Base-by-base conservation (phyloP, 352 stramenopile genomes). In the Pythium oligandrum region DNA sequence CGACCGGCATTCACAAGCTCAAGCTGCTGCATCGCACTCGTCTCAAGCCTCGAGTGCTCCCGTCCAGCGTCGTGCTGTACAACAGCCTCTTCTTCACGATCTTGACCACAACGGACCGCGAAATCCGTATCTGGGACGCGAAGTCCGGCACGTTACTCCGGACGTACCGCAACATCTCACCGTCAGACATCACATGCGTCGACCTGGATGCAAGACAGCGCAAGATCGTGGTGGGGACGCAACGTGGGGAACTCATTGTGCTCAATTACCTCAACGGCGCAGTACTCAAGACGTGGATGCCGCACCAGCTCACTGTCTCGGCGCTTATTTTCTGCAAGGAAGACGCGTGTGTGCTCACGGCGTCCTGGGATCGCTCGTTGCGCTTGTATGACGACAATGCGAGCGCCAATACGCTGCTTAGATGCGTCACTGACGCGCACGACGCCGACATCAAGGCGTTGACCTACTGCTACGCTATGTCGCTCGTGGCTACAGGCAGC, bases 191-290 rank as follows among this genome's bases (percentile, higher is more conserved):
- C 47, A 85, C 82, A 3, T 81, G 74, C 44, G 73, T 90, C 1
- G 82, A 88, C 53, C 52, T 90, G 36, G 82, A 92, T 46, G 61
- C 77, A 6, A 61, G 76, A 0, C 73, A 92, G 44, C 71, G 82
- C 31, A 92, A 92, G 55, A 64, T 90, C 48, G 64, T 92, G 4
- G 55, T 90, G 0, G 78, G 75, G 4, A 83, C 72, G 7, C 78
- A 90, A 42, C 75, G 77, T 44, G 82, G 82, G 1, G 77, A 89
- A 42, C 48, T 92, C 0, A 58, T 82, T 7, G 75, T 90, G 36
- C 66, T 87, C 11, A 90, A 90, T 40, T 88, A 90, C 44, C 65
- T 88, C n/a, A 90, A 87, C 31, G 82, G 82, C 40, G 71, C 79
- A 4, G 51, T 90, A 0, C 49, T 93, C 10, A 75, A 78, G 34